phyloP scores from a whole-genome alignment of 768 basidiomycete species.

The Cystofilobasidium capitatum region DNA sequence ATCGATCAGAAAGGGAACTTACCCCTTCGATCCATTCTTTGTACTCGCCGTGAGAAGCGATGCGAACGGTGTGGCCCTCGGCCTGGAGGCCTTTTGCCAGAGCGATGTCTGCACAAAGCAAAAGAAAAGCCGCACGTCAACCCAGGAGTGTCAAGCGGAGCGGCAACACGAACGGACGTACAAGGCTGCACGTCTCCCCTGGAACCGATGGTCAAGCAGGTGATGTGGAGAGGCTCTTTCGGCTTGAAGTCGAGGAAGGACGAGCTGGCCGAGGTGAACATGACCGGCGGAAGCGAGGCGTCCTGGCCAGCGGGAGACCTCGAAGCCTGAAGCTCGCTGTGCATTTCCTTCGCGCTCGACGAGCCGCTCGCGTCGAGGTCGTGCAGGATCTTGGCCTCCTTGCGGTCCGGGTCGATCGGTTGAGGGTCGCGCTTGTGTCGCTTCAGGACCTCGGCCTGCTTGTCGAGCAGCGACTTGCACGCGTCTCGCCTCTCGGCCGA shows the following conservation, averaged over 20 bases:
- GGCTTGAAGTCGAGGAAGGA: conserved; percentile 97
- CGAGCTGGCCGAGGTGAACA: conserved; percentile 93
- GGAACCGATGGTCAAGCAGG: conserved; percentile 90
- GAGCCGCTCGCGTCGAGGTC: conserved; percentile 53
- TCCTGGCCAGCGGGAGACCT: conserved; percentile 37
- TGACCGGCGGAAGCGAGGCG: conserved; percentile 58
- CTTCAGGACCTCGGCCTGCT: conserved; percentile 59
- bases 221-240: conserved; percentile 69
- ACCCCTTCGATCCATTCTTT: conserved; percentile 90
- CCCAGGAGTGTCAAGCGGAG: neutral
- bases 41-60: conserved; percentile 93
- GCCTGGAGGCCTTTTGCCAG: conserved; percentile 62
- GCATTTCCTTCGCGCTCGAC: neutral
- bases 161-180: neutral
- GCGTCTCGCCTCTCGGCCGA: conserved; percentile 68
- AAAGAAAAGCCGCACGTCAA: neutral
- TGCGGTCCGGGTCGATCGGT: conserved; percentile 49
- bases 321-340: neutral
- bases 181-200: conserved; percentile 94
- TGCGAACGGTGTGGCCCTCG: conserved; percentile 78
- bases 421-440: conserved; percentile 34
- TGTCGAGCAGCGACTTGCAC: conserved; percentile 64
- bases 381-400: conserved; percentile 68
- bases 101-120: conserved; percentile 53
- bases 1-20: conserved; percentile 37